phyloP scores from a whole-genome alignment of 2,329 filamentous ascomycete genomes.

The Cordyceps farinosa region DNA sequence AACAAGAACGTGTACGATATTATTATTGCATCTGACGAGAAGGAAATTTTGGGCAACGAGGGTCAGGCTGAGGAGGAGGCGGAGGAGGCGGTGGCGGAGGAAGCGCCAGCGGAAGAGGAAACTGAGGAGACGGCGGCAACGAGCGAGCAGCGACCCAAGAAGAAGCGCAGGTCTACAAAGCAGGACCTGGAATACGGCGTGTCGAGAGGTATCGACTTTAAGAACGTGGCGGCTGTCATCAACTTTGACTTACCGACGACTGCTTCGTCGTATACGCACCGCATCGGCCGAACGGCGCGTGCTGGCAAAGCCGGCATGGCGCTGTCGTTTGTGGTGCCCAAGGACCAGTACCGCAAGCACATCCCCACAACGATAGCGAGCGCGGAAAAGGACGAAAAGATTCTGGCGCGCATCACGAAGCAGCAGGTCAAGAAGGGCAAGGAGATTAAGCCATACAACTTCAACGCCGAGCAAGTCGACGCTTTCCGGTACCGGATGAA shows the following conservation, averaged over 20 bases:
- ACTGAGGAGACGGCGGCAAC: constrained; percentile 26
- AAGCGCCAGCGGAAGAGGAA: constrained; percentile 40
- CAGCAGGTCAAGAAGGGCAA: constrained; percentile 75
- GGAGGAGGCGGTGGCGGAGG: constrained; percentile 39
- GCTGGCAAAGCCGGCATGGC: constrained; percentile 92
- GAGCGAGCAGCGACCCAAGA: constrained; percentile 39
- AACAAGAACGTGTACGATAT: constrained; percentile 97
- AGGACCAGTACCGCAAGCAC: constrained; percentile 80
- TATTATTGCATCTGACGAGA: constrained; percentile 90
- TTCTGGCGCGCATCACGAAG: constrained; percentile 74
- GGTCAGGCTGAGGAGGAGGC: constrained; percentile 40
- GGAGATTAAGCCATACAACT: constrained; percentile 84
- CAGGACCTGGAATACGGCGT: constrained; percentile 87
- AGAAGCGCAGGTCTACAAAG: constrained; percentile 63
- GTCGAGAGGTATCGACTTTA: constrained; percentile 91
- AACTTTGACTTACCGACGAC: constrained; percentile 93
- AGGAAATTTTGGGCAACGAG: constrained; percentile 70
- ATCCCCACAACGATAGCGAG: constrained; percentile 75
- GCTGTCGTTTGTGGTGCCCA: constrained; percentile 88
- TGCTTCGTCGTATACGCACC: constrained; percentile 92
- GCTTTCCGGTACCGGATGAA: constrained; percentile 93
- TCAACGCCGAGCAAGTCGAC: constrained; percentile 91
- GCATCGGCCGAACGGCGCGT: constrained; percentile 88
- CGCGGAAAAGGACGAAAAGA: constrained; percentile 77
- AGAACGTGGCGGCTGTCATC: constrained; percentile 88